Evolutionary conservation across 306 rosid species (phyloP).

Genomic region (Ammopiptanthus mongolicus): DNA sequence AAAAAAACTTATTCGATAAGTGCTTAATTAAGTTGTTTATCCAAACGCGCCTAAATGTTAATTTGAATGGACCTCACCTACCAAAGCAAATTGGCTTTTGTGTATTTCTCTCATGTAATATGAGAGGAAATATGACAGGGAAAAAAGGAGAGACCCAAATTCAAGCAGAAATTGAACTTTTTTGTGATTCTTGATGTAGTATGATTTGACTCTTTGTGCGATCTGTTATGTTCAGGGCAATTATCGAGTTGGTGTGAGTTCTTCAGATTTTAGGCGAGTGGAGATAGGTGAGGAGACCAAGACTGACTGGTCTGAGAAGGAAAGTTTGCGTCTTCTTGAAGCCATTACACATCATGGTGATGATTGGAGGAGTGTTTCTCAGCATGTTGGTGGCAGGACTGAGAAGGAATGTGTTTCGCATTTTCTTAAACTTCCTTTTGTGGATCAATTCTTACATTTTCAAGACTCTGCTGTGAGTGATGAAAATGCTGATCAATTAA

Average conservation of each 20-base stretch:
- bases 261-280: slow-evolving; percentile 84
- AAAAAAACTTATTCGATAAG: too few relatives aligned
- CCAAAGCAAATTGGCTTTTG: too few relatives aligned
- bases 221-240: slow-evolving; percentile 94
- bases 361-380: slow-evolving; percentile 90
- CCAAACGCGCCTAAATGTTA: too few relatives aligned
- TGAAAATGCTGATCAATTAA: slow-evolving; percentile 5
- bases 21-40: too few relatives aligned
- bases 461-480: slow-evolving; percentile 28
- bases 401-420: slow-evolving; percentile 87
- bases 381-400: slow-evolving; percentile 77
- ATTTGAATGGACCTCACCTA: too few relatives aligned
- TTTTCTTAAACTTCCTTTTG: slow-evolving; percentile 79
- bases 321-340: slow-evolving; percentile 76
- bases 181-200: slow-evolving; percentile 27
- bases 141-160: too few relatives aligned
- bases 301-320: slow-evolving; percentile 77
- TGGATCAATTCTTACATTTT: slow-evolving; percentile 53
- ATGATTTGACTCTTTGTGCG: slow-evolving; percentile 86
- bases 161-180: too few relatives aligned
- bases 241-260: slow-evolving; percentile 72
- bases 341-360: slow-evolving; percentile 76
- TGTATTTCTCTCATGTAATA: too few relatives aligned
- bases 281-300: slow-evolving; percentile 77
- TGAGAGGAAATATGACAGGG: too few relatives aligned